A percentile compares a stretch with the other conserved stretches of the same genome.
Evolutionary conservation across 2,329 filamentous ascomycete genomes (phyloP).

Genomic region (Lachnellula suecica): DNA sequence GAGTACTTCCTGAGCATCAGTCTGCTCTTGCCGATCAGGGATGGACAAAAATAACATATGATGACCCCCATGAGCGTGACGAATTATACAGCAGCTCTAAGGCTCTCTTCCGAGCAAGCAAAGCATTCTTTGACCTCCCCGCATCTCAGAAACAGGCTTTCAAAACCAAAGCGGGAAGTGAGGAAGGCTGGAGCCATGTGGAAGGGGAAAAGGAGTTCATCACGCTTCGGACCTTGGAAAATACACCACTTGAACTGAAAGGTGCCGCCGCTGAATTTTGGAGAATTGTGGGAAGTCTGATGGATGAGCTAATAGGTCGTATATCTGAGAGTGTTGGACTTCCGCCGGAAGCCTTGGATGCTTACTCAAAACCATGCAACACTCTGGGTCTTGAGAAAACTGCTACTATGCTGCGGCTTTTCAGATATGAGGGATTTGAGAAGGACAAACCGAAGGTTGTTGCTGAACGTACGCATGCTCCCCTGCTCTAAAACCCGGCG

Average conservation of each 20-base stretch:
- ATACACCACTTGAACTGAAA: slow-evolving; percentile 17
- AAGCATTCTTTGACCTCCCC: slow-evolving; percentile 24
- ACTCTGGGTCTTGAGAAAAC: slow-evolving; percentile 16
- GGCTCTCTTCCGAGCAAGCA: slow-evolving; percentile 21
- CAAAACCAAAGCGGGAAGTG: slow-evolving; percentile 18
- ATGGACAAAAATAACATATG: slow-evolving; percentile 24
- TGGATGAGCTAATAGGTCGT: slow-evolving; percentile 19
- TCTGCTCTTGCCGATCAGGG: slow-evolving; percentile 22
- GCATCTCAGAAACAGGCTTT: slow-evolving; percentile 20
- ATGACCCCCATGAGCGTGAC: slow-evolving; percentile 5
- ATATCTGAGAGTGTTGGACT: slow-evolving; percentile 26
- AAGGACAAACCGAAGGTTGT: slow-evolving; percentile 18
- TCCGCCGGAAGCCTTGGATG: slow-evolving; percentile 16
- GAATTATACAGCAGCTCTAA: slow-evolving; percentile 17
- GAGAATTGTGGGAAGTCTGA: slow-evolving; percentile 10
- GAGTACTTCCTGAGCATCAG: slow-evolving; percentile 17
- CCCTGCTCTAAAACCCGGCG: no score
- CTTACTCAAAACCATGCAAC: slow-evolving; percentile 23
- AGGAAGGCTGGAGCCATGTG: slow-evolving; percentile 26
- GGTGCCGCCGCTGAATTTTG: slow-evolving; percentile 20
- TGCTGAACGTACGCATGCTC: slow-evolving; percentile 22
- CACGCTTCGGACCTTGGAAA: slow-evolving; percentile 21
- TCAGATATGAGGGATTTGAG: slow-evolving; percentile 25
- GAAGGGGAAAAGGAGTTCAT: slow-evolving; percentile 31
- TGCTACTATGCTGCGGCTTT: slow-evolving; percentile 26